Percentiles rank a stretch among this genome's conserved stretches.
Evolutionary conservation across 768 basidiomycete genomes (phyloP).

Genomic region (Trametes cingulata): DNA sequence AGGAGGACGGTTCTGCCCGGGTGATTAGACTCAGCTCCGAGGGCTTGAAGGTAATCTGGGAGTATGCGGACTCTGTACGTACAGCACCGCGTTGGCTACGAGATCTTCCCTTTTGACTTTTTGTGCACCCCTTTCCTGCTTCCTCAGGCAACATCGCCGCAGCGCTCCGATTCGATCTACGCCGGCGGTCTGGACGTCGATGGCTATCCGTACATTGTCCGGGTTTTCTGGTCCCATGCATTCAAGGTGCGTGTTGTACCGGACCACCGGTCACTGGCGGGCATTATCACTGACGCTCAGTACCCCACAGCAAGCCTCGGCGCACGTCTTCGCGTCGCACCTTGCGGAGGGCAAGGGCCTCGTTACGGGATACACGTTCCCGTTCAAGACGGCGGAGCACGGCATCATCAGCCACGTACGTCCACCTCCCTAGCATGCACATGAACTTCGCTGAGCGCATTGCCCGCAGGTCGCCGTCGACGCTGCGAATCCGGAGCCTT

Average conservation of each 20-base stretch:
- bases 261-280: background rate
- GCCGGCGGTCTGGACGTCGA: slow-evolving; percentile 53
- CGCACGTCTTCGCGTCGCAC: slow-evolving; percentile 55
- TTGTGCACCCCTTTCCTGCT: background rate
- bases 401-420: slow-evolving; percentile 71
- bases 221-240: slow-evolving; percentile 66
- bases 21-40: slow-evolving; percentile 54
- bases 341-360: slow-evolving; percentile 48
- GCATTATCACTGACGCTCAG: background rate
- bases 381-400: slow-evolving; percentile 64
- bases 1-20: slow-evolving; percentile 54
- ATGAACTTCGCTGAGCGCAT: background rate
- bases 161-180: slow-evolving; percentile 52
- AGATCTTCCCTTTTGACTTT: slow-evolving; percentile 7
- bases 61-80: slow-evolving; percentile 59
- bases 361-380: slow-evolving; percentile 54
- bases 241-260: slow-evolving; percentile 46
- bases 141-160: slow-evolving; percentile 42
- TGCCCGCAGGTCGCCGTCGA: slow-evolving; percentile 52
- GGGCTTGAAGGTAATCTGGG: slow-evolving; percentile 47
- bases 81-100: background rate
- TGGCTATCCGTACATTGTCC: slow-evolving; percentile 56
- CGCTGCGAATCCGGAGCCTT: slow-evolving; percentile 40
- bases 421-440: slow-evolving; percentile 4
- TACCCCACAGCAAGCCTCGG: slow-evolving; percentile 48